Evolutionary conservation across 768 basidiomycete species (phyloP).

Genomic region (Suillus cothurnatus): DNA sequence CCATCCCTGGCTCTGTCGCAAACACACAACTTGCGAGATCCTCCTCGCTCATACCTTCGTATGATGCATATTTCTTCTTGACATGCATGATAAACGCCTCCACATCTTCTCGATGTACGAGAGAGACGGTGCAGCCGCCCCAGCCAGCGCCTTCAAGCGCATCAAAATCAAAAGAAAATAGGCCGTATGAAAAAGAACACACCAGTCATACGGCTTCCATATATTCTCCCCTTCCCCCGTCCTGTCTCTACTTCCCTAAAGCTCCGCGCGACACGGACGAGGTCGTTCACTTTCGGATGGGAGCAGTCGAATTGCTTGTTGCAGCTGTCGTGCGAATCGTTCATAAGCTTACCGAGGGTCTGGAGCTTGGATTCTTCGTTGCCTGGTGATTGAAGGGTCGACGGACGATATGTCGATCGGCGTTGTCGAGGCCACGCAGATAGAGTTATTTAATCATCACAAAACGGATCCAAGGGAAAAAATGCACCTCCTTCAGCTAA

Average conservation of each 20-base stretch:
- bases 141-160: slow-evolving; percentile 71
- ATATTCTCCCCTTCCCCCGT: slow-evolving; percentile 39
- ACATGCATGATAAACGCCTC: slow-evolving; percentile 64
- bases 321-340: slow-evolving; percentile 77
- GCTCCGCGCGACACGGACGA: slow-evolving; percentile 55
- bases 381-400: slow-evolving; percentile 1
- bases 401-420: background rate
- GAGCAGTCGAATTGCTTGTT: slow-evolving; percentile 73
- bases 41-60: slow-evolving; percentile 58
- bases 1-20: slow-evolving; percentile 80
- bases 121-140: slow-evolving; percentile 88
- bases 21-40: slow-evolving; percentile 70
- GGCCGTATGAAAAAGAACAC: slow-evolving; percentile 14
- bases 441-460: background rate
- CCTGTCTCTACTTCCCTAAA: slow-evolving; percentile 51
- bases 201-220: slow-evolving; percentile 87
- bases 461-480: background rate
- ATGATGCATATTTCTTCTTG: slow-evolving; percentile 63
- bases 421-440: background rate
- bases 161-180: background rate
- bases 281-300: slow-evolving; percentile 73
- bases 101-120: slow-evolving; percentile 67
- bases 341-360: slow-evolving; percentile 72
- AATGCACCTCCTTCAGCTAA: slow-evolving; percentile 40
- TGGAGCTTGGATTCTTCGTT: slow-evolving; percentile 37